Percentiles rank a stretch among this genome's conserved stretches.
phyloP scores from a whole-genome alignment of 164 flowering plant genomes.

The Chimonanthus praecox region DNA sequence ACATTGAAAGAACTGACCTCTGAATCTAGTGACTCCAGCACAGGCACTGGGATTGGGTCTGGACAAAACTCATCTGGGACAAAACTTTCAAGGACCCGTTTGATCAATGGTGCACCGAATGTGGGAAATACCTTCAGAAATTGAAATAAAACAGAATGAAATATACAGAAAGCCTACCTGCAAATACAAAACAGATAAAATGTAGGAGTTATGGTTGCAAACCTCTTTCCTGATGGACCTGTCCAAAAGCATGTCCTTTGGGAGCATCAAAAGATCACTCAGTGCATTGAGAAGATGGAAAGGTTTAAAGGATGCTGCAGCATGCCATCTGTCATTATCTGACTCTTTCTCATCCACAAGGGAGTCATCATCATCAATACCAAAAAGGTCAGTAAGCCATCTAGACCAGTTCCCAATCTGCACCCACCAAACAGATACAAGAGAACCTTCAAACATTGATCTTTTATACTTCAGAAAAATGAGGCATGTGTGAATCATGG shows the following conservation, averaged over 20 bases:
- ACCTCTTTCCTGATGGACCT: constrained; percentile 79
- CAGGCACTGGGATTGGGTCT: constrained; percentile 85
- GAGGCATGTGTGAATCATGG: neutral
- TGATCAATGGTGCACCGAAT: constrained; percentile 64
- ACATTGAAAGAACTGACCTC: constrained; percentile 45
- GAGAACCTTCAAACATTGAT: neutral
- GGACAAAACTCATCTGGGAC: constrained; percentile 98
- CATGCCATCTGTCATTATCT: constrained; percentile 22
- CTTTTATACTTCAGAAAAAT: too few relatives aligned
- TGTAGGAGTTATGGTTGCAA: neutral
- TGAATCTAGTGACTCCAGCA: constrained; percentile 78
- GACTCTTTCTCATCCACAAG: constrained; percentile 26
- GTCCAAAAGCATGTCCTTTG: constrained; percentile 74
- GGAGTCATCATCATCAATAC: constrained; percentile 51
- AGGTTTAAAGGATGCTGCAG: constrained; percentile 49
- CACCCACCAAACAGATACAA: constrained; percentile 2
- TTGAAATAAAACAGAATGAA: neutral
- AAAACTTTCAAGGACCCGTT: constrained; percentile 83
- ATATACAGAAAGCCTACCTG: neutral
- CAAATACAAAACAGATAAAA: constrained; percentile 3
- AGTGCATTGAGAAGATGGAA: constrained; percentile 80
- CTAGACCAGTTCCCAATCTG: constrained; percentile 95
- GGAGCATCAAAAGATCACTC: constrained; percentile 97
- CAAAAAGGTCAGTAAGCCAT: constrained; percentile 81
- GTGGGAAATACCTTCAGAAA: constrained; percentile 71